Percentiles rank a stretch among this genome's conserved stretches.
Evolutionary conservation across 2,329 filamentous ascomycete species (phyloP).

Genomic region (Kalaharituber pfeilii): DNA sequence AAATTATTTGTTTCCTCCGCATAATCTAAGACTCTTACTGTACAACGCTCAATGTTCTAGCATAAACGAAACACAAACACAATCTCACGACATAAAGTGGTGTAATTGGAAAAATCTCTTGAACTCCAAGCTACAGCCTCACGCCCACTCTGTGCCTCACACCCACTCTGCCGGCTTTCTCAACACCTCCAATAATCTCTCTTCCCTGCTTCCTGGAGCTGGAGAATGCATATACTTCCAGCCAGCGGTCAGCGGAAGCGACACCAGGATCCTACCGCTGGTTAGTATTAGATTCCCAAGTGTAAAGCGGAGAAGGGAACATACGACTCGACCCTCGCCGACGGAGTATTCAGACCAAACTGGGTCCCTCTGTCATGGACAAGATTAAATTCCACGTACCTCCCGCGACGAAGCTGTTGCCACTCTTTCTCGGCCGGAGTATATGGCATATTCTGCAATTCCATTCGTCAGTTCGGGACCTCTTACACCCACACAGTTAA

Average conservation of each 20-base stretch:
- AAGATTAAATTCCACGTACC: constrained; percentile 97
- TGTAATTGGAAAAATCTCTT: no score
- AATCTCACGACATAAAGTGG: no score
- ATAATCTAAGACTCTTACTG: no score
- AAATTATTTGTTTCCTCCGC: no score
- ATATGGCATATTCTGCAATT: no score
- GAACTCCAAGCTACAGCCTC: no score
- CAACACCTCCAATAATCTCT: constrained; percentile 57
- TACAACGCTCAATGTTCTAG: no score
- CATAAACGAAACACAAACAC: no score
- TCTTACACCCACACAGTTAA: no score
- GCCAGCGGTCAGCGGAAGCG: constrained; percentile 72
- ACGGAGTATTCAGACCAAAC: constrained; percentile 85
- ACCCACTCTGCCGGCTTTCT: constrained; percentile 51
- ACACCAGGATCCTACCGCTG: constrained; percentile 71
- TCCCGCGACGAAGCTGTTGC: constrained; percentile 87
- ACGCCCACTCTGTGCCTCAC: no score
- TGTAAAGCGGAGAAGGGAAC: constrained; percentile 5
- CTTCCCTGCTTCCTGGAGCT: constrained; percentile 57
- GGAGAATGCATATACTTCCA: constrained; percentile 95
- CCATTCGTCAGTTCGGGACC: no score
- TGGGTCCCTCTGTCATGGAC: constrained; percentile 90
- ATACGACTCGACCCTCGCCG: constrained; percentile 57
- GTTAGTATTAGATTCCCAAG: neutral
- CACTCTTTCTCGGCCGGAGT: constrained; percentile 80